phyloP scores from a whole-genome alignment of 2,329 filamentous ascomycete genomes.

The Teratosphaeria epicoccoides region DNA sequence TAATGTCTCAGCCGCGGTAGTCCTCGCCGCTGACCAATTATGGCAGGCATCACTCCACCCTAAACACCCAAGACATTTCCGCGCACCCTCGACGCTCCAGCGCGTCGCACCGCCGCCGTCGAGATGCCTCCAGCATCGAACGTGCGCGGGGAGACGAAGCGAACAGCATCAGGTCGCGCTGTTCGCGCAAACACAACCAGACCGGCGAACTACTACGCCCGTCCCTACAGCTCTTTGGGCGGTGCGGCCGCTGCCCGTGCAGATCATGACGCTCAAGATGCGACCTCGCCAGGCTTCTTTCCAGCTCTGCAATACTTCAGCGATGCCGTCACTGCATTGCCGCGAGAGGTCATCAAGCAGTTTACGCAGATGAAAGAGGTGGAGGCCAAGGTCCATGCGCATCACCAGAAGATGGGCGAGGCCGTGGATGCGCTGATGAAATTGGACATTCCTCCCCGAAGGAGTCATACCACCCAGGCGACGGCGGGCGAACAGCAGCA shows the following conservation, averaged over 20 bases:
- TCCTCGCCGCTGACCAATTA: too few relatives aligned
- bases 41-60: neutral
- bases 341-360: conserved; percentile 89
- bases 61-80: neutral
- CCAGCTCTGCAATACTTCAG: conserved; percentile 67
- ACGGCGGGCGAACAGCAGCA: conserved; percentile 8
- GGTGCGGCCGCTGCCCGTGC: conserved; percentile 21
- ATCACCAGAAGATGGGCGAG: conserved; percentile 71
- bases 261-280: conserved; percentile 15
- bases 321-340: conserved; percentile 81
- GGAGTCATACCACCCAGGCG: neutral
- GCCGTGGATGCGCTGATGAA: conserved; percentile 44
- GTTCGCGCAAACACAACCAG: conserved; percentile 35
- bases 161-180: conserved; percentile 33
- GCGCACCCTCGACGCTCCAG: neutral
- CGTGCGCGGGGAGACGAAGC: conserved; percentile 3
- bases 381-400: conserved; percentile 86
- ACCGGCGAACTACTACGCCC: conserved; percentile 43
- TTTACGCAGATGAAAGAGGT: conserved; percentile 95
- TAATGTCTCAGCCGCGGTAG: too few relatives aligned
- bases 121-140: conserved; percentile 11
- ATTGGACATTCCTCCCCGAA: conserved; percentile 34
- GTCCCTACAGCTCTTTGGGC: conserved; percentile 32
- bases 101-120: conserved; percentile 4
- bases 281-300: conserved; percentile 41